Percentiles rank a stretch among this genome's conserved stretches.
These are phyloP conservation scores for Brettanomyces nanus DNA, from an alignment of 805 yeast genomes.

Conservation along the genomic window DNA sequence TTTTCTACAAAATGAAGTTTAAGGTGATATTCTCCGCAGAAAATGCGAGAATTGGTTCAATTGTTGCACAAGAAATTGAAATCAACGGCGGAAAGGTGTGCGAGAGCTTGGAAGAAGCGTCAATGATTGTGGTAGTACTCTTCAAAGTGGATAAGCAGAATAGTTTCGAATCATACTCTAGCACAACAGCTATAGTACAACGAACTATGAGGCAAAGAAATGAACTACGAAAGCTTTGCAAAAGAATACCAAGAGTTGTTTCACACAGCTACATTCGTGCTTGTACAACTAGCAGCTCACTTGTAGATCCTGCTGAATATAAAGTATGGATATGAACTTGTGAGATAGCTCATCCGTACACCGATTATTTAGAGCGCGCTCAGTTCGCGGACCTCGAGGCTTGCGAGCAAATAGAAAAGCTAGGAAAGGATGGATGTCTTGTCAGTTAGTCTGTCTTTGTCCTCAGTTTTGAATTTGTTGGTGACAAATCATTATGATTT, in stretches of 20 bases:
- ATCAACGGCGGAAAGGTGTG: conserved; percentile 34
- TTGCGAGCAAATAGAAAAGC: too few relatives aligned
- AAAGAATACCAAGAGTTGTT: conserved; percentile 4
- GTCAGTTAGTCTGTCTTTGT: too few relatives aligned
- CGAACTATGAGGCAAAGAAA: conserved; percentile 4
- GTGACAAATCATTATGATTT: neutral
- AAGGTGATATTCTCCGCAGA: conserved; percentile 1
- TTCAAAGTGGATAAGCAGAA: conserved; percentile 5
- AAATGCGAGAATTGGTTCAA: neutral
- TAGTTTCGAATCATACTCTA: neutral
- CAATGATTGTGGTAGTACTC: conserved; percentile 30
- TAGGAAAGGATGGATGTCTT: too few relatives aligned
- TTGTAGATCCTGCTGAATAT: conserved; percentile 3
- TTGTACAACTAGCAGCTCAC: conserved; percentile 3
- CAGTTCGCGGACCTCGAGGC: too few relatives aligned
- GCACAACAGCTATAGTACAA: neutral
- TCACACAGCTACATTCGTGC: conserved; percentile 5
- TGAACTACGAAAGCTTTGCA: neutral
- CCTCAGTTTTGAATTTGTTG: too few relatives aligned
- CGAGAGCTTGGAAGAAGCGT: conserved; percentile 21
- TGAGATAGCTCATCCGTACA: too few relatives aligned
- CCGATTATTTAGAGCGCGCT: too few relatives aligned
- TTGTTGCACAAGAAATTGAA: conserved; percentile 6
- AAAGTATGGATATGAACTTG: too few relatives aligned
- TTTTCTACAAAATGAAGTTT: conserved; percentile 3